A percentile compares a stretch with the other conserved stretches of the same genome.
Conservation (phyloP, 306 rosid species). For the Corylus americana region DNA sequence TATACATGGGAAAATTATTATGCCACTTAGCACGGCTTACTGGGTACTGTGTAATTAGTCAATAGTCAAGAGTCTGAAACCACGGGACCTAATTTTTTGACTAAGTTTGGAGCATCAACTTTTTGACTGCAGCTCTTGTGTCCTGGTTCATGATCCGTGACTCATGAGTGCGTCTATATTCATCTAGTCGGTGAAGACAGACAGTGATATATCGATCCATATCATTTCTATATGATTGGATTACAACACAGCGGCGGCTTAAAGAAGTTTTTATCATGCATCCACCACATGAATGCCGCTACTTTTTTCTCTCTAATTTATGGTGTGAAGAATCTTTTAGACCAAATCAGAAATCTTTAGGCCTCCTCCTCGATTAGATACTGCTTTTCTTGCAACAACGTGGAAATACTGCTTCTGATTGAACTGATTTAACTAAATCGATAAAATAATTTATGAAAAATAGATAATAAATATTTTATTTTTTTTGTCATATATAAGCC, state of each 20-base stretch:
- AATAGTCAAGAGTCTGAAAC: conserved; percentile 7
- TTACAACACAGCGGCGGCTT: neutral
- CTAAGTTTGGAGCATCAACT: neutral
- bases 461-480: too few species aligned
- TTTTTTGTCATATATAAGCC: too few species aligned
- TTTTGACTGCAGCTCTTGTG: neutral
- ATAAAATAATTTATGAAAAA: too few species aligned
- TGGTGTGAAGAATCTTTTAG: conserved; percentile 26
- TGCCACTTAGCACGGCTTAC: conserved; percentile 21
- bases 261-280: neutral
- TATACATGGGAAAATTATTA: neutral
- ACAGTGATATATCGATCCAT: too few species aligned
- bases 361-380: conserved; percentile 16
- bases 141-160: neutral
- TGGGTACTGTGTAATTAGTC: neutral
- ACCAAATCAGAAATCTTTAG: conserved; percentile 6
- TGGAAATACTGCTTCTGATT: conserved; percentile 27
- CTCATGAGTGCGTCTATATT: neutral
- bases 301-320: conserved; percentile 25
- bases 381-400: conserved; percentile 25
- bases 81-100: neutral
- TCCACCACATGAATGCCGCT: conserved; percentile 19
- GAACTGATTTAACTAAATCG: neutral
- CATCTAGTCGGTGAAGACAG: neutral
- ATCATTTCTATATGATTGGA: neutral